Evolutionary conservation across 768 basidiomycete species (phyloP).

Genomic region (Sarcomyxa edulis): DNA sequence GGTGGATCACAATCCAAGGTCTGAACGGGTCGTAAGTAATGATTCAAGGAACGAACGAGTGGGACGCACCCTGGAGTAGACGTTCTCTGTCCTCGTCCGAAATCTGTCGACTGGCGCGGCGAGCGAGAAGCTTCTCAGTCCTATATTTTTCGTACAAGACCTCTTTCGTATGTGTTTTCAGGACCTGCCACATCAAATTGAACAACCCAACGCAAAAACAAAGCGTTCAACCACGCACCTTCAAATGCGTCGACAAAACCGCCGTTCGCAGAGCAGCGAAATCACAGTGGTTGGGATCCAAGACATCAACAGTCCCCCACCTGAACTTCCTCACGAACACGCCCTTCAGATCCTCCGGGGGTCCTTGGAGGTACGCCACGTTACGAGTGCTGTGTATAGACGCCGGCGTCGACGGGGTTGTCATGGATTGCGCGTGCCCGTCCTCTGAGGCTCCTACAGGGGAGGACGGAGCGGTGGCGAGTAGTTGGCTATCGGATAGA

Average conservation of each 20-base stretch:
- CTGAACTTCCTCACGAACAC: slow-evolving; percentile 75
- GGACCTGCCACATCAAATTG: slow-evolving; percentile 38
- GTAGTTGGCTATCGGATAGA: slow-evolving; percentile 16
- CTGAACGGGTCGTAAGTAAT: slow-evolving; percentile 16
- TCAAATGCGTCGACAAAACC: slow-evolving; percentile 80
- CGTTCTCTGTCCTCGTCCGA: slow-evolving; percentile 69
- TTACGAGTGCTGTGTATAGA: slow-evolving; percentile 33
- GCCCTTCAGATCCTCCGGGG: slow-evolving; percentile 67
- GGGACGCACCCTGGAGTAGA: slow-evolving; percentile 60
- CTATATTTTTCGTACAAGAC: slow-evolving; percentile 92
- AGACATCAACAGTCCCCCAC: slow-evolving; percentile 87
- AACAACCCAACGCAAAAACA: slow-evolving; percentile 6
- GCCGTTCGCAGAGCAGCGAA: slow-evolving; percentile 81
- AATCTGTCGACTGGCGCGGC: slow-evolving; percentile 77
- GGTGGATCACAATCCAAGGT: slow-evolving; percentile 47
- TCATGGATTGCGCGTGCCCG: slow-evolving; percentile 26
- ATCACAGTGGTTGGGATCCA: slow-evolving; percentile 84
- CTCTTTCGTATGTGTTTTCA: slow-evolving; percentile 81
- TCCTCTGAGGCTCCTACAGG: slow-evolving; percentile 39
- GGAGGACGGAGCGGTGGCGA: slow-evolving; percentile 23
- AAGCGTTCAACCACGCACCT: slow-evolving; percentile 39
- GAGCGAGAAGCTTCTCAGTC: slow-evolving; percentile 84
- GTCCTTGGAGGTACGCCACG: slow-evolving; percentile 40
- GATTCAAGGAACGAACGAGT: background rate
- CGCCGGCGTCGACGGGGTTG: slow-evolving; percentile 17